Evolutionary conservation across 495 filamentous ascomycete genomes (phyloP), one percentile per base, ranked within the genome.

Genomic region (Penicillium arizonense): DNA sequence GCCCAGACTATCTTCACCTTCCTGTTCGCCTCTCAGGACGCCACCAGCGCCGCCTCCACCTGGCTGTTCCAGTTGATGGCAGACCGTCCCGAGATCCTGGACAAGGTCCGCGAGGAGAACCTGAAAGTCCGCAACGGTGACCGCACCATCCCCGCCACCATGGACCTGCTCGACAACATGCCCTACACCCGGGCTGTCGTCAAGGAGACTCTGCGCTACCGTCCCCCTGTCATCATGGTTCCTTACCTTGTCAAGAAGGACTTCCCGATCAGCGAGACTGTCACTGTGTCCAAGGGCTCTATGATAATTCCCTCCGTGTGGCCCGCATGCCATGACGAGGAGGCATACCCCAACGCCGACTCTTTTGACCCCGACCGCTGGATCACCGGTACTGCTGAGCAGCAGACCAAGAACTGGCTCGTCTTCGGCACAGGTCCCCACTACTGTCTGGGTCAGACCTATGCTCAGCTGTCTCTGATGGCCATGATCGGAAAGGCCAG

Each of bases 181-280:
- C 79, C 85, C 6, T 97, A 94, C 63, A 97, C 94, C 28, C 89
- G 90, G 46, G 94, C 91, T 36, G 88, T 96, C 44, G 88, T 98
- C 50, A 90, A 94, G 63, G 94, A 98, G 77, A 87, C 88, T 33
- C 83, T 98, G 37, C 88, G 94, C 57, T 97, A 96, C 78, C 88
- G 95, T 40, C 95, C 94, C 38, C 94, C 94, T 51, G 94, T 98
- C 59, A 82, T 97, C 75, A 97, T 98, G 94, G 90, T 96, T 42
- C 94, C 94, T 33, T 97, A 97, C 68, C 68, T 95, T 47, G 89
- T 83, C 61, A 98, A 97, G 87, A 96, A 96, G 76, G 76, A 85
- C 42, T 98, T 97, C 85, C 91, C 92, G 47, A 88, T 98, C 69
- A 89, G 87, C 43, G 84, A 89, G 40, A 86, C 79, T 14, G 95